These are phyloP conservation scores for Thelonectria discophora DNA, from an alignment of 2,329 filamentous ascomycete species.

Conservation along the genomic window DNA sequence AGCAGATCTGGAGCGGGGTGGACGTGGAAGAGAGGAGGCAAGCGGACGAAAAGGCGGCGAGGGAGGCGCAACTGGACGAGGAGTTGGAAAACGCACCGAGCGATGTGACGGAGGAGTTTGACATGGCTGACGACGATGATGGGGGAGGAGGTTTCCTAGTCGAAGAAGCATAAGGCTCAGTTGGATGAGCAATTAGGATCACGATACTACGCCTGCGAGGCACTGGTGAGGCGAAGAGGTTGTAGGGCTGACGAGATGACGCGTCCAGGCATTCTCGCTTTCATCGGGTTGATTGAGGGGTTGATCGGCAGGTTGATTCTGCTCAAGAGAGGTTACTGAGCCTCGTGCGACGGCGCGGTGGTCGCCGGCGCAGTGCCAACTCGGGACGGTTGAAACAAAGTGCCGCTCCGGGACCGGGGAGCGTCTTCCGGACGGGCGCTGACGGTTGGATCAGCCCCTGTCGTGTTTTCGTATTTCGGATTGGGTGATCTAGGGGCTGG, in stretches of 20 bases:
- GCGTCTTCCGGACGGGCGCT: background rate
- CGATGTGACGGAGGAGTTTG: conserved; percentile 55
- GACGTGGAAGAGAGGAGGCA: conserved; percentile 57
- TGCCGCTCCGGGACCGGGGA: background rate
- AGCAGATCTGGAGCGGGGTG: conserved; percentile 73
- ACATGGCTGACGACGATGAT: conserved; percentile 53
- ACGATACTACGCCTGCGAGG: background rate
- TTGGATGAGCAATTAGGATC: background rate
- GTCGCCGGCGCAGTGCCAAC: background rate
- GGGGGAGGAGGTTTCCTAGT: conserved; percentile 59
- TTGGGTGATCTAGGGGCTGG: background rate
- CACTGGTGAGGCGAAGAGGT: conserved; percentile 1
- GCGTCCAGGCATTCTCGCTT: background rate
- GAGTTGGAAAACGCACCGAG: conserved; percentile 48
- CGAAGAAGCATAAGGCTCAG: conserved; percentile 32
- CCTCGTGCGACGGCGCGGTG: background rate
- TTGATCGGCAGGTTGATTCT: background rate
- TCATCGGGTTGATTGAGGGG: background rate
- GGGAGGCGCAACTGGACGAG: conserved; percentile 49
- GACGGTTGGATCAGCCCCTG: background rate
- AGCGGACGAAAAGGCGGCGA: conserved; percentile 49
- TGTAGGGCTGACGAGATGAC: background rate
- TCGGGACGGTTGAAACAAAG: background rate
- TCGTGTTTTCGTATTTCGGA: conserved; percentile 4
- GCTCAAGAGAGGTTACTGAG: background rate